Conservation (phyloP, 192 early-diverging fungal species). For the Helicostylum pulchrum region DNA sequence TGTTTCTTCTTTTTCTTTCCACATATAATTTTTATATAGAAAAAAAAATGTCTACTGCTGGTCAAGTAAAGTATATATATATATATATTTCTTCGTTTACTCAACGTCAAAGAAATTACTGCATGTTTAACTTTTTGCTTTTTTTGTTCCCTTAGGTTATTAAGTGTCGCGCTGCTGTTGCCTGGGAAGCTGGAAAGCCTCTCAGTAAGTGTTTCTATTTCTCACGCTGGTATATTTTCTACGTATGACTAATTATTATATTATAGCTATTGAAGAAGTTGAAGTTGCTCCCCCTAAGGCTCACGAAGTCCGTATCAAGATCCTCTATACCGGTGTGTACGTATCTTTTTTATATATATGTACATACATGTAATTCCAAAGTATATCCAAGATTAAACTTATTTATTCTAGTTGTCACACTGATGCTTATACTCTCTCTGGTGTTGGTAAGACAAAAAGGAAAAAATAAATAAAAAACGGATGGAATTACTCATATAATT, state of each 20-base stretch:
- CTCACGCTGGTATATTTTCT: neutral
- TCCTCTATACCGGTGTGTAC: conserved; percentile 84
- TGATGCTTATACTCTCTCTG: conserved; percentile 93
- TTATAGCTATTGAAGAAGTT: conserved; percentile 84
- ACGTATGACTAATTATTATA: neutral
- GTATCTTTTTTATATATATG: conserved; percentile 14
- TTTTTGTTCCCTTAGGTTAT: conserved; percentile 36
- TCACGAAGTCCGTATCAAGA: conserved; percentile 93
- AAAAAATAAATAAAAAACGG: conserved; percentile 25
- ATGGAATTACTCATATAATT: conserved; percentile 5
- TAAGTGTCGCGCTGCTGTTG: conserved; percentile 89
- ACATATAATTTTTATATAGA: neutral
- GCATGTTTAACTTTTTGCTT: too few species aligned
- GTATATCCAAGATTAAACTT: conserved; percentile 7
- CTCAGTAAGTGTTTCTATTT: conserved; percentile 66
- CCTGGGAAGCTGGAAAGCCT: conserved; percentile 91
- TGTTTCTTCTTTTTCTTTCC: conserved; percentile 11
- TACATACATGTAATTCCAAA: neutral
- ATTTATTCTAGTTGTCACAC: conserved; percentile 72
- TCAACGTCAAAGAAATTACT: neutral
- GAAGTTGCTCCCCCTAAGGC: conserved; percentile 93
- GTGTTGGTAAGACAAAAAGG: conserved; percentile 34
- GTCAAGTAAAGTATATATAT: conserved; percentile 12
- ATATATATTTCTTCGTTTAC: neutral
- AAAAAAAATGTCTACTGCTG: conserved; percentile 23